These are phyloP conservation scores for Penicillium lagena DNA, from an alignment of 495 filamentous ascomycete species.

Conservation along the genomic window DNA sequence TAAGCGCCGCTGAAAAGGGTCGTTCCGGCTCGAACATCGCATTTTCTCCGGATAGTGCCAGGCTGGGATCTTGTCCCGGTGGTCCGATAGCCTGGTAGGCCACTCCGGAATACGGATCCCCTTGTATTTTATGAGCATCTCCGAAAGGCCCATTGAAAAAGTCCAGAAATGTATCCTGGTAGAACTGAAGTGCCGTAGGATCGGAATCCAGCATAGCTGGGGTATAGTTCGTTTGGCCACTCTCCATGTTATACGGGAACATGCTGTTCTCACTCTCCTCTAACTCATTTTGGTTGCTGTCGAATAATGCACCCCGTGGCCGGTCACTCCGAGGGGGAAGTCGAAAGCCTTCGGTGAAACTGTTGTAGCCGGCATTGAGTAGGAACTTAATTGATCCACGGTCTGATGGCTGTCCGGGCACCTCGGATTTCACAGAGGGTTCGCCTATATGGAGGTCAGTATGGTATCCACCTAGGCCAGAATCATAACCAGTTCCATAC, in stretches of 20 bases:
- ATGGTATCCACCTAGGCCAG: too few relatives aligned
- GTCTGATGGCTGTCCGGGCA: constrained; percentile 25
- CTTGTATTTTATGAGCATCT: constrained; percentile 18
- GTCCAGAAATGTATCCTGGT: constrained; percentile 33
- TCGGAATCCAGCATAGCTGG: constrained; percentile 21
- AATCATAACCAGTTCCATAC: constrained; percentile 1
- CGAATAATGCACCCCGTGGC: constrained; percentile 24
- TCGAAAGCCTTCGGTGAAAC: constrained; percentile 37
- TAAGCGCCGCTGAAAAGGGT: constrained; percentile 29
- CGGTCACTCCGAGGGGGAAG: constrained; percentile 38
- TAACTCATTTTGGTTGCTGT: constrained; percentile 18
- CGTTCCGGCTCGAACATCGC: constrained; percentile 27
- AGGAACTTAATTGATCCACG: constrained; percentile 44
- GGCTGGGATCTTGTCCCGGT: constrained; percentile 11
- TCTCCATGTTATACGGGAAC: constrained; percentile 12
- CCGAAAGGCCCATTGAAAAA: constrained; percentile 39
- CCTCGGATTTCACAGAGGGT: constrained; percentile 15
- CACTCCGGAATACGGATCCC: constrained; percentile 14
- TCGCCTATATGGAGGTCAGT: constrained; percentile 6
- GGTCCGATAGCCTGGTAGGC: constrained; percentile 10
- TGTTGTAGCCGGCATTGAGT: constrained; percentile 40
- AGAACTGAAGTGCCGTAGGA: constrained; percentile 22
- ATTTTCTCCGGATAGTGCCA: constrained; percentile 10
- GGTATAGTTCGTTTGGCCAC: constrained; percentile 8
- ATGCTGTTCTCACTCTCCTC: constrained; percentile 14